Evolutionary conservation across 257 asterid genomes (phyloP).

Genomic region (Plectranthus barbatus): DNA sequence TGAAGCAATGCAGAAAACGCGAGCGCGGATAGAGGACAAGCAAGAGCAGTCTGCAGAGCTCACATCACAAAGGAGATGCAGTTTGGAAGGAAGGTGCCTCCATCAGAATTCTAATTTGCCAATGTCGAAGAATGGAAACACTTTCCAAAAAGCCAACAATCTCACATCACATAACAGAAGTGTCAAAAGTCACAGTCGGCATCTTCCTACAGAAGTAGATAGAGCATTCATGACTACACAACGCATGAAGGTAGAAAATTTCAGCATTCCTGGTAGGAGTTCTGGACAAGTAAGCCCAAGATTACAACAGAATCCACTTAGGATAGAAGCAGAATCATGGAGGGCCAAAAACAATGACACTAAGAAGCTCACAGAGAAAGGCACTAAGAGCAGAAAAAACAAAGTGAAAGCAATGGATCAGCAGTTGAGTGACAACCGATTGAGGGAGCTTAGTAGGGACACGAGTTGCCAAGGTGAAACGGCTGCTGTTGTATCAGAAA

Average conservation of each 20-base stretch:
- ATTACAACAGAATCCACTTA: constrained; percentile 31
- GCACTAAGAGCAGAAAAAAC: constrained; percentile 27
- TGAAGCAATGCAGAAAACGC: constrained; percentile 76
- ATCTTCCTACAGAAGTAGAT: constrained; percentile 23
- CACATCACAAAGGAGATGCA: constrained; percentile 25
- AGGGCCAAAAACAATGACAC: constrained; percentile 27
- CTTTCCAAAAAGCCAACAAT: constrained; percentile 24
- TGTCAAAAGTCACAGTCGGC: constrained; percentile 21
- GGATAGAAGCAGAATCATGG: constrained; percentile 27
- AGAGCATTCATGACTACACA: constrained; percentile 25
- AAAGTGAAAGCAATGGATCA: constrained; percentile 31
- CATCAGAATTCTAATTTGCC: constrained; percentile 20
- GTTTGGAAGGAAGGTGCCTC: constrained; percentile 14
- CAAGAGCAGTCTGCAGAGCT: constrained; percentile 29
- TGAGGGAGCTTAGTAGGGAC: constrained; percentile 38
- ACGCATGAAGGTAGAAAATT: constrained; percentile 30
- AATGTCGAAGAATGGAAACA: constrained; percentile 17
- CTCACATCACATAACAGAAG: constrained; percentile 28
- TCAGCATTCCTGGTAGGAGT: constrained; percentile 30
- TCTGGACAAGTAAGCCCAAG: constrained; percentile 51
- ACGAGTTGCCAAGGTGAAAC: constrained; percentile 59
- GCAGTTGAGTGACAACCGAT: constrained; percentile 36
- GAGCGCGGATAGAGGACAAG: constrained; percentile 39
- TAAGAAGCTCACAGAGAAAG: constrained; percentile 28
- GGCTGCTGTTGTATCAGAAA: constrained; percentile 64